Evolutionary conservation across 441 rosid genomes (phyloP), one percentile per base, ranked within the genome.

Genomic region (Sinapis alba): DNA sequence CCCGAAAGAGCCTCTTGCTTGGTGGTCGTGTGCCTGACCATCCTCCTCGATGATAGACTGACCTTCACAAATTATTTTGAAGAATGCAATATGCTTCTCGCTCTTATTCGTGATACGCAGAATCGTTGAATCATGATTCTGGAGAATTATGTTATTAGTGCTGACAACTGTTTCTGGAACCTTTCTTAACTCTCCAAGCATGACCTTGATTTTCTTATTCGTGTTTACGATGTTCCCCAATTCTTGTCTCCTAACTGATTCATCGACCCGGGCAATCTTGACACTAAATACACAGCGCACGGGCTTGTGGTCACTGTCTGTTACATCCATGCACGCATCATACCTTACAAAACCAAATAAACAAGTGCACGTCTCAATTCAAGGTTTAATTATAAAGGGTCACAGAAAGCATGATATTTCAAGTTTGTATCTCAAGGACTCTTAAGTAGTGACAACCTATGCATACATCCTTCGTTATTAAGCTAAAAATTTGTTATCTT

Each of bases 241-340:
- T 65, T 90, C 95, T 73, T 88, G 86, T 61, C 95, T 84, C 82
- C 90, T 81, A 3, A 86, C 82, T 21, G 92, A 88, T 61, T 89
- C 87, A 61, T 88, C 95, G 23, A 74, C 75, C 12, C 81, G 85
- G 21, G 92, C 91, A 20, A 88, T 79, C 63, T 85, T 83, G 12
- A 83, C 84, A 68, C 71, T 80, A 63, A 85, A 86, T 73, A 83
- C 50, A 73, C 92, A 88, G 23, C 92, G 85, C 12, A 90, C 90
- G 1, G 95, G 95, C 82, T 90, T 90, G 84, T 90, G 92, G 77
- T 90, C 95, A 79, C 95, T 90, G 81, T 88, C 95, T 7, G 86
- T 86, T 21, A 90, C 95, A 71, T 90, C 95, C 92, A 90, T 86
- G 85, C 83, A 80, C n/a, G 95, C 86, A 19, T 86, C 90, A 20